Evolutionary conservation across 2,329 filamentous ascomycete genomes (phyloP).

Genomic region (Chaetomium globosum): DNA sequence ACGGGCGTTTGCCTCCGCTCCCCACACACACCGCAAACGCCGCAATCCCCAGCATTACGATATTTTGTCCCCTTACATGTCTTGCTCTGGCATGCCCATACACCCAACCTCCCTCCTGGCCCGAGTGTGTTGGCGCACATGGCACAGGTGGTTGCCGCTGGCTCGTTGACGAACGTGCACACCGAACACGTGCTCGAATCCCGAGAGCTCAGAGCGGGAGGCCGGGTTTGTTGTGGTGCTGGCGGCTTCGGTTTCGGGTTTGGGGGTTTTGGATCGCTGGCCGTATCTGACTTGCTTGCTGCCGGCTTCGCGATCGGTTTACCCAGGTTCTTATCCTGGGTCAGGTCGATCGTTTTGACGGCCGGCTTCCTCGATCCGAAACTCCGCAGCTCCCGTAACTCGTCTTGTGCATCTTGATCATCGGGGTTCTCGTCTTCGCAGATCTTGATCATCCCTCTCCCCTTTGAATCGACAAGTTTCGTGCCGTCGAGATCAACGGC

Average conservation of each 20-base stretch:
- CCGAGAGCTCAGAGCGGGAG: conserved; percentile 2
- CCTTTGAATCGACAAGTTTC: conserved; percentile 66
- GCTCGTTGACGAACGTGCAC: conserved; percentile 69
- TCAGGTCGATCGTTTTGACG: not conserved
- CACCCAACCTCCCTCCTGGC: conserved; percentile 52
- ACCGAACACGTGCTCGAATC: conserved; percentile 52
- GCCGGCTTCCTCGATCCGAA: conserved; percentile 36
- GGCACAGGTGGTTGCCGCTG: conserved; percentile 59
- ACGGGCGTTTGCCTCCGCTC: conserved; percentile 20
- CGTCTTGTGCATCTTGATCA: conserved; percentile 60
- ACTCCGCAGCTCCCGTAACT: conserved; percentile 68
- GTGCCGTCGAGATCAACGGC: conserved; percentile 67
- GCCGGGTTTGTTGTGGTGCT: not conserved
- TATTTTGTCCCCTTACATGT: conserved; percentile 62
- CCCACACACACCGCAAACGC: conserved; percentile 67
- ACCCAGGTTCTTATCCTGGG: conserved; percentile 1
- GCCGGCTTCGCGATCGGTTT: conserved; percentile 6
- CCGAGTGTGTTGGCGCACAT: conserved; percentile 73
- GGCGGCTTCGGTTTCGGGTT: not conserved
- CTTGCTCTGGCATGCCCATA: conserved; percentile 66
- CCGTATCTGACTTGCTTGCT: not conserved
- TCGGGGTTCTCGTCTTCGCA: conserved; percentile 69
- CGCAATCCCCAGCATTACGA: conserved; percentile 69
- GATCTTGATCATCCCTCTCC: conserved; percentile 69
- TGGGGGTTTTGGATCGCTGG: not conserved